These are phyloP conservation scores for Microbotryum violaceum DNA, from an alignment of 1,284 basidiomycete species.

Conservation along the genomic window DNA sequence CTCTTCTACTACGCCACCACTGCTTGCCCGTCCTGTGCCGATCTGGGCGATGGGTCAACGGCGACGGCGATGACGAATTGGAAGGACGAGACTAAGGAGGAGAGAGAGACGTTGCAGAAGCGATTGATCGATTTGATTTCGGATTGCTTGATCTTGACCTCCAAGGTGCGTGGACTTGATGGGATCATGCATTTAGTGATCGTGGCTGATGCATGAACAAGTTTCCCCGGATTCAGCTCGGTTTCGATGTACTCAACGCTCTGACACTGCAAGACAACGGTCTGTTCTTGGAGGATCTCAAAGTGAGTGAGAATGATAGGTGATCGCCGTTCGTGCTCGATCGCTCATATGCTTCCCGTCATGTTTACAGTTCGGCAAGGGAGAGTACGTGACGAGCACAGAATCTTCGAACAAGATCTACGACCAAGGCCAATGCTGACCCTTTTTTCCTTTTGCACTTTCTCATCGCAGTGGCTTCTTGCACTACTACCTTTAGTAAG, in stretches of 20 bases:
- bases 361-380: slow-evolving; percentile 26
- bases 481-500: slow-evolving; percentile 31
- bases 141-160: slow-evolving; percentile 34
- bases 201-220: background rate
- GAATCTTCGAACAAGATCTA: background rate
- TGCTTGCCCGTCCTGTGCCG: slow-evolving; percentile 22
- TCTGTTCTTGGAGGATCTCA: slow-evolving; percentile 62
- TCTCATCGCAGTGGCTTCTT: slow-evolving; percentile 21
- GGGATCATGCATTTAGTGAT: background rate
- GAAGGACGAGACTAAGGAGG: slow-evolving; percentile 50
- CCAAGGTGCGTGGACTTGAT: slow-evolving; percentile 24
- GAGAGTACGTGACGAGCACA: slow-evolving; percentile 15
- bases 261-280: slow-evolving; percentile 92
- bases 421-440: background rate
- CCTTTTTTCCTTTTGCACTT: background rate
- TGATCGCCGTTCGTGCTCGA: background rate
- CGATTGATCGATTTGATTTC: slow-evolving; percentile 62
- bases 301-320: slow-evolving; percentile 38
- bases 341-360: background rate
- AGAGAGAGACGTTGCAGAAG: slow-evolving; percentile 56
- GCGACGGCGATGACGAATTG: slow-evolving; percentile 29
- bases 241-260: slow-evolving; percentile 95
- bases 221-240: slow-evolving; percentile 45
- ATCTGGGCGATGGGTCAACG: slow-evolving; percentile 25
- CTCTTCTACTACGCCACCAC: slow-evolving; percentile 79